Evolutionary conservation across 2,329 filamentous ascomycete genomes (phyloP).

Genomic region (Colletotrichum viniferum): DNA sequence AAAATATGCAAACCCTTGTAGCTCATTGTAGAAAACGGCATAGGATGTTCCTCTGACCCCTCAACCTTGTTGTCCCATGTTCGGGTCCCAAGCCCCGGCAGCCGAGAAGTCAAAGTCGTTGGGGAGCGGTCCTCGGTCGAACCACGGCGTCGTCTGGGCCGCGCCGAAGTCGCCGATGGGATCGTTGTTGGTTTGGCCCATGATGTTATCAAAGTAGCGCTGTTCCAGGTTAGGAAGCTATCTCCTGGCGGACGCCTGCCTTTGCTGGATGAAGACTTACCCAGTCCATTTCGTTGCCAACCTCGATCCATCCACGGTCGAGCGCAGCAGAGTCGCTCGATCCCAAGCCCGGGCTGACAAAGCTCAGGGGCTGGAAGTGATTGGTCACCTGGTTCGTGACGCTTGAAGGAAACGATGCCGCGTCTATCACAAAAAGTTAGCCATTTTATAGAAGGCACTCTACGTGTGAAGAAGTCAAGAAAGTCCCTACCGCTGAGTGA

Average conservation of each 20-base stretch:
- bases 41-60: neutral
- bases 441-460: neutral
- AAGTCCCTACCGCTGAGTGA: neutral
- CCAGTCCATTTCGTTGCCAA: conserved; percentile 40
- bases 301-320: conserved; percentile 40
- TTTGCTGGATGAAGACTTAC: conserved; percentile 29
- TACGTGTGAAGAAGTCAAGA: neutral
- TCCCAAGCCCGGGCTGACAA: conserved; percentile 20
- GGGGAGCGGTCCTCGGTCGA: neutral
- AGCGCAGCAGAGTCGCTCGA: conserved; percentile 30
- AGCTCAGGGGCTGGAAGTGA: conserved; percentile 7
- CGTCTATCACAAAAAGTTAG: neutral
- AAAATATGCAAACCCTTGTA: neutral
- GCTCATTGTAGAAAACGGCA: neutral
- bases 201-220: conserved; percentile 22
- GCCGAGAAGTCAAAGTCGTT: conserved; percentile 2
- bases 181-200: conserved; percentile 6
- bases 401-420: neutral
- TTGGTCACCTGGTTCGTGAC: neutral
- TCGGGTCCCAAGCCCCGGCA: conserved; percentile 1
- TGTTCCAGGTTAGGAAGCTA: neutral
- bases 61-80: neutral
- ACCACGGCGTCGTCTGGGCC: conserved; percentile 1
- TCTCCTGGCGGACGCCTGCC: neutral
- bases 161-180: conserved; percentile 1